Percentiles rank a stretch among this genome's conserved stretches.
phyloP scores from a whole-genome alignment of 2,329 filamentous ascomycete species.

The Clathrospora elynae region DNA sequence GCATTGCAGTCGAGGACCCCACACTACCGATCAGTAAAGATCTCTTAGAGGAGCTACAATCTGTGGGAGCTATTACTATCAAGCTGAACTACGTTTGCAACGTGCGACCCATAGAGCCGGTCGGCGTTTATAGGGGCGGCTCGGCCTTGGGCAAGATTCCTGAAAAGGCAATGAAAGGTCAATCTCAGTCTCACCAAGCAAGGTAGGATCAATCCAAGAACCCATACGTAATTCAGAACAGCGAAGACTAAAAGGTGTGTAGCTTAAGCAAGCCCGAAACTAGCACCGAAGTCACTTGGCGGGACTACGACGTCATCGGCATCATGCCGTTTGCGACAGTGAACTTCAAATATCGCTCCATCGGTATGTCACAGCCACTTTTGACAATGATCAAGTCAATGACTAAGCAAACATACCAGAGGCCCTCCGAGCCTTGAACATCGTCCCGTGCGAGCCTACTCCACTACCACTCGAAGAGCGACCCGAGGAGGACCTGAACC shows the following conservation, averaged over 20 bases:
- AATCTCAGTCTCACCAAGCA: conserved; percentile 16
- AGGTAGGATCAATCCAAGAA: conserved; percentile 4
- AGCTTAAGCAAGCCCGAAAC: conserved; percentile 2
- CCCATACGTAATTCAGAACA: not conserved
- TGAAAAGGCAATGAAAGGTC: conserved; percentile 18
- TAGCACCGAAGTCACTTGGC: not conserved
- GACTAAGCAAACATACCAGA: too few species aligned
- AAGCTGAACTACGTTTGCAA: not conserved
- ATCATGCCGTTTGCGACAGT: conserved; percentile 9
- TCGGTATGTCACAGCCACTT: conserved; percentile 4
- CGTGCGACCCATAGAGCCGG: too few species aligned
- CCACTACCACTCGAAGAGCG: conserved; percentile 14
- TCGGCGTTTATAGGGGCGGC: too few species aligned
- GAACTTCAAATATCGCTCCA: conserved; percentile 17
- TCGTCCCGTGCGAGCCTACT: conserved; percentile 29
- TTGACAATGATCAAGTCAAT: too few species aligned
- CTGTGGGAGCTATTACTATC: not conserved
- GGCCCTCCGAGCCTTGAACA: conserved; percentile 28
- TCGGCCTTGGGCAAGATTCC: conserved; percentile 2
- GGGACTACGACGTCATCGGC: not conserved
- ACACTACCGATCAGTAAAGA: not conserved
- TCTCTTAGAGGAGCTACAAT: too few species aligned
- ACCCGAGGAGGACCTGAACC: not conserved
- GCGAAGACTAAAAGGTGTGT: too few species aligned
- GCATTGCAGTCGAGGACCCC: conserved; percentile 3